Percentiles rank a stretch among this genome's conserved stretches.
Conservation (phyloP, 129 eudicot species). For the Arctium lappa region DNA sequence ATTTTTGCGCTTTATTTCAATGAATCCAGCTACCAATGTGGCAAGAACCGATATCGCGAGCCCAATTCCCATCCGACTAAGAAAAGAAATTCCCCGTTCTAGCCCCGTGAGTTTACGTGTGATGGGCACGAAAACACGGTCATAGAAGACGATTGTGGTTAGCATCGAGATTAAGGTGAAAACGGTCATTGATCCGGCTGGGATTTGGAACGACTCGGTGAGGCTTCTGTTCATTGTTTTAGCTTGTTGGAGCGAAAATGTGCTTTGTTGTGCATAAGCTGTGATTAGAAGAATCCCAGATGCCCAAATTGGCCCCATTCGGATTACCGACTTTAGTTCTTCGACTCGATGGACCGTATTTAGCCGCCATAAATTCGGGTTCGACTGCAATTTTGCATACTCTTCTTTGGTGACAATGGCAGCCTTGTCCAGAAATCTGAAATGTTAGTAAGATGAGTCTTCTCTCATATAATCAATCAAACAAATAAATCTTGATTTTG, state of each 20-base stretch:
- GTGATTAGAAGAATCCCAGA: constrained; percentile 75
- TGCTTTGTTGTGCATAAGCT: constrained; percentile 79
- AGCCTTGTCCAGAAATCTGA: constrained; percentile 87
- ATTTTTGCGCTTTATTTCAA: constrained; percentile 61
- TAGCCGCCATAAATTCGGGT: constrained; percentile 68
- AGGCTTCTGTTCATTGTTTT: constrained; percentile 77
- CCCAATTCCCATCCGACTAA: constrained; percentile 84
- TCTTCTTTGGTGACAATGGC: constrained; percentile 68
- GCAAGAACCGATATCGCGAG: constrained; percentile 65
- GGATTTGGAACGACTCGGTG: constrained; percentile 65
- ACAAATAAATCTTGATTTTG: neutral
- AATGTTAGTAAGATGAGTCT: neutral
- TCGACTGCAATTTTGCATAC: constrained; percentile 27
- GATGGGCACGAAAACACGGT: constrained; percentile 62
- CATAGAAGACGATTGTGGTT: constrained; percentile 60
- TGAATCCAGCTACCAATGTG: constrained; percentile 70
- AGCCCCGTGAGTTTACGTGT: constrained; percentile 67
- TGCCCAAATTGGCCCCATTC: constrained; percentile 98
- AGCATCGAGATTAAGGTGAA: constrained; percentile 77
- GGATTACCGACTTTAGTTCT: constrained; percentile 73
- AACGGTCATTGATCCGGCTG: constrained; percentile 81
- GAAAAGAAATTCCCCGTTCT: constrained; percentile 76
- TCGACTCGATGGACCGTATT: constrained; percentile 87
- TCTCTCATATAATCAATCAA: neutral
- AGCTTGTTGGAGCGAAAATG: constrained; percentile 90